Conservation (phyloP, 2,329 filamentous ascomycete genomes). For the Macrophomina phaseolina region DNA sequence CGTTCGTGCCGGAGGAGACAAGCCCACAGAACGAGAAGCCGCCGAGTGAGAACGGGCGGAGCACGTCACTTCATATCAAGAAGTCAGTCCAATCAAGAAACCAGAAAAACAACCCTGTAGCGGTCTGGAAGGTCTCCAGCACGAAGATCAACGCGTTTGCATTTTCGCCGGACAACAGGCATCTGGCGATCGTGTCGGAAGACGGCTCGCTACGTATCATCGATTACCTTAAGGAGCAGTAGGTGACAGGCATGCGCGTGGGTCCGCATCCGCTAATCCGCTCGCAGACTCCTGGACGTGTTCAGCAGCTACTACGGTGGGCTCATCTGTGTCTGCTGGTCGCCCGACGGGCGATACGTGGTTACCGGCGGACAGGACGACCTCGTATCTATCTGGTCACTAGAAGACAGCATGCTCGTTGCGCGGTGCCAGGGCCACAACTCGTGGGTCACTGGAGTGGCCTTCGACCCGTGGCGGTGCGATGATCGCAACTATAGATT, state of each 20-base stretch:
- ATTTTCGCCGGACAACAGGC: conserved; percentile 86
- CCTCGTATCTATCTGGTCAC: conserved; percentile 92
- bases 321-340: conserved; percentile 94
- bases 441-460: conserved; percentile 91
- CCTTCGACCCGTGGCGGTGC: conserved; percentile 96
- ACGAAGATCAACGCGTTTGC: conserved; percentile 89
- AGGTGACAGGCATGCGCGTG: conserved; percentile 42
- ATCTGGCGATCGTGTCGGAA: conserved; percentile 88
- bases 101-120: conserved; percentile 90
- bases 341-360: conserved; percentile 94
- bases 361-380: conserved; percentile 96
- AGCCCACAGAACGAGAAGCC: conserved; percentile 26
- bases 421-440: conserved; percentile 94
- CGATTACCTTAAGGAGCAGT: conserved; percentile 91
- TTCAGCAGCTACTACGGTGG: conserved; percentile 94
- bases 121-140: conserved; percentile 90
- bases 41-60: conserved; percentile 41
- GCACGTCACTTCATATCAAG: conserved; percentile 68
- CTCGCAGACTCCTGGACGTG: conserved; percentile 75
- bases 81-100: conserved; percentile 95
- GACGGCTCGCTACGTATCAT: conserved; percentile 89
- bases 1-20: conserved; percentile 70
- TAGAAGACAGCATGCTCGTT: conserved; percentile 81
- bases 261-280: conserved; percentile 5
- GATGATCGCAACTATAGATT: conserved; percentile 96